Evolutionary conservation across 768 basidiomycete species (phyloP).

Genomic region (Cystofilobasidium macerans): DNA sequence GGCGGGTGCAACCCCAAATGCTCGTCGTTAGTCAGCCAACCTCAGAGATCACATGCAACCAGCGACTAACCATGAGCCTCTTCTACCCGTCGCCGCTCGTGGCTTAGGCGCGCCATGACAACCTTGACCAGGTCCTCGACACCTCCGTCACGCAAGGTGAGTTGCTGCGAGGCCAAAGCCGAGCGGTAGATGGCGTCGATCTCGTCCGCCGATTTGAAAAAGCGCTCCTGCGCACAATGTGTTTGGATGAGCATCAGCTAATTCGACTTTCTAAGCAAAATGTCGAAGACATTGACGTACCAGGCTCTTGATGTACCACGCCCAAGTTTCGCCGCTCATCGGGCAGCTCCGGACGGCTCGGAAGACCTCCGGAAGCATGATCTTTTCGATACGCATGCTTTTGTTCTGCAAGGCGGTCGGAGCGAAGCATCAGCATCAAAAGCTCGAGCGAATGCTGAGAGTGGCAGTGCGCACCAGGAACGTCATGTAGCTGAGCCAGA

Average conservation of each 20-base stretch:
- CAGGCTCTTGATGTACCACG: conserved; percentile 60
- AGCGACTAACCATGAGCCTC: conserved; percentile 18
- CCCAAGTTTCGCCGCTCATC: conserved; percentile 65
- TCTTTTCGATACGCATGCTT: conserved; percentile 7
- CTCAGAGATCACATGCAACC: too few species aligned
- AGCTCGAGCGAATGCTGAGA: too few species aligned
- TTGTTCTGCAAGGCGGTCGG: background rate
- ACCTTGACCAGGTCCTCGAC: conserved; percentile 57
- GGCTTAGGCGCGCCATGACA: conserved; percentile 55
- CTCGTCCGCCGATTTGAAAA: conserved; percentile 1
- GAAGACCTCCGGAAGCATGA: conserved; percentile 11
- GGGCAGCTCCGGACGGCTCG: conserved; percentile 60
- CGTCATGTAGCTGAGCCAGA: conserved; percentile 64
- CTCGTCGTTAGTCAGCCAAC: too few species aligned
- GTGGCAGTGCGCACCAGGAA: conserved; percentile 49
- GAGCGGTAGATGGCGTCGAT: conserved; percentile 44
- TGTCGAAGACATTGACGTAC: conserved; percentile 43
- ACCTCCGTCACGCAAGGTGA: conserved; percentile 34
- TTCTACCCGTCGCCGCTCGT: conserved; percentile 50
- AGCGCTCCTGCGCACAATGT: conserved; percentile 24
- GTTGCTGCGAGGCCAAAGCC: conserved; percentile 48
- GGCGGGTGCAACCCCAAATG: background rate
- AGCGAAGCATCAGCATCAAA: background rate
- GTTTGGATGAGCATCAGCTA: too few species aligned
- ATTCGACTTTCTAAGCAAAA: background rate